Conservation (phyloP, 1,284 basidiomycete species). For the Meripilus lineatus region DNA sequence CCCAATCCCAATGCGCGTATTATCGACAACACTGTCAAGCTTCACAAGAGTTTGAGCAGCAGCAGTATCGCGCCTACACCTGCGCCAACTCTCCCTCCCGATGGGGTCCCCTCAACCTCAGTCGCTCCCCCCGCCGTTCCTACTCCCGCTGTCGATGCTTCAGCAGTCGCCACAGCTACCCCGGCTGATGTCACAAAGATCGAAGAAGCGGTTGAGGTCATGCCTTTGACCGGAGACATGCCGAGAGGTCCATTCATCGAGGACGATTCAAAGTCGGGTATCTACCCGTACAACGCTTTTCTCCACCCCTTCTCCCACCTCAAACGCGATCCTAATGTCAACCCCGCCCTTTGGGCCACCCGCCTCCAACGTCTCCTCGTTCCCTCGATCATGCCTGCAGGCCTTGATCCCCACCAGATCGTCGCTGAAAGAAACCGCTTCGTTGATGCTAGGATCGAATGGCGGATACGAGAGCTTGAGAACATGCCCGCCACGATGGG, state of each 20-base stretch:
- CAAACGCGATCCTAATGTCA: slow-evolving; percentile 54
- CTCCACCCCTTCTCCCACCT: slow-evolving; percentile 80
- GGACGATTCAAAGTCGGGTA: slow-evolving; percentile 74
- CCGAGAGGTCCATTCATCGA: slow-evolving; percentile 73
- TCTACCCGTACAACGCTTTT: slow-evolving; percentile 97
- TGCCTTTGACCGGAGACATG: slow-evolving; percentile 35
- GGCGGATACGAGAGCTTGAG: slow-evolving; percentile 90
- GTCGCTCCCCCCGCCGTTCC: slow-evolving; percentile 1
- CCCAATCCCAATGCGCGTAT: slow-evolving; percentile 59
- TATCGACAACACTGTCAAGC: slow-evolving; percentile 76
- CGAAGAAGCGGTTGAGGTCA: slow-evolving; percentile 18
- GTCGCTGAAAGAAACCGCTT: slow-evolving; percentile 90
- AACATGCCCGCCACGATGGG: slow-evolving; percentile 79
- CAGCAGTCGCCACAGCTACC: slow-evolving; percentile 5
- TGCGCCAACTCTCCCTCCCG: too few species aligned
- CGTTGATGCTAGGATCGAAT: slow-evolving; percentile 85
- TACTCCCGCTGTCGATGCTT: slow-evolving; percentile 10
- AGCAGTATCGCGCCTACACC: slow-evolving; percentile 7
- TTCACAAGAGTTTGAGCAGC: slow-evolving; percentile 51
- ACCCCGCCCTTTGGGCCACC: slow-evolving; percentile 58
- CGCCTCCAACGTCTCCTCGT: slow-evolving; percentile 80
- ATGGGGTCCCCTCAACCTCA: not conserved
- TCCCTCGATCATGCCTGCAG: slow-evolving; percentile 88
- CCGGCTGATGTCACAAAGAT: slow-evolving; percentile 13
- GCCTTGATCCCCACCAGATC: slow-evolving; percentile 89